Evolutionary conservation across 768 basidiomycete genomes (phyloP).

Genomic region (Tricholoma hemisulphureum): DNA sequence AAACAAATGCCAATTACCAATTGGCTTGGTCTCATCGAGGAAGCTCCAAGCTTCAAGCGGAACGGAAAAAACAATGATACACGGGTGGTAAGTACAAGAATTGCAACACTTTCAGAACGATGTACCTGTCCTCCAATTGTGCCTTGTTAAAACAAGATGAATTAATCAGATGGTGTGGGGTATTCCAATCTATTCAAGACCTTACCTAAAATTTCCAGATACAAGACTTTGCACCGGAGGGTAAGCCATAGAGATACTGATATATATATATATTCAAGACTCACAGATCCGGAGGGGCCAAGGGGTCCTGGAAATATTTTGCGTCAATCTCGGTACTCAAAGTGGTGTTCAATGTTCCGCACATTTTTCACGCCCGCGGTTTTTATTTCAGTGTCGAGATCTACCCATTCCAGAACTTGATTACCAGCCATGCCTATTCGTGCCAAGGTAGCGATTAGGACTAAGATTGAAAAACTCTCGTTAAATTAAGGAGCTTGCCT

Average conservation of each 20-base stretch:
- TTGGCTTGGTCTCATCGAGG: conserved; percentile 39
- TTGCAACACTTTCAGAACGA: neutral
- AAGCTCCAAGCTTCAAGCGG: conserved; percentile 41
- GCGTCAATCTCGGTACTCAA: neutral
- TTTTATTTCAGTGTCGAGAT: conserved; percentile 61
- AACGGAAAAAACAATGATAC: neutral
- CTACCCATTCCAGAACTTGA: conserved; percentile 61
- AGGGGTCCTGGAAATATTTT: conserved; percentile 36
- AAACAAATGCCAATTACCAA: conserved; percentile 28
- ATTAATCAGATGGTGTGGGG: too few species aligned
- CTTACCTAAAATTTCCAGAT: conserved; percentile 39
- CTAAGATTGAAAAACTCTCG: neutral
- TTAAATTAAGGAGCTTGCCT: too few species aligned
- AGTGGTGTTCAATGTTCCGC: conserved; percentile 11
- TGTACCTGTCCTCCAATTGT: conserved; percentile 50
- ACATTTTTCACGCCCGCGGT: conserved; percentile 52
- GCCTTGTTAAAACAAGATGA: conserved; percentile 28
- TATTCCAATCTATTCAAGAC: neutral
- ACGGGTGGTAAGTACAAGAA: too few species aligned
- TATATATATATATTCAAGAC: conserved; percentile 16
- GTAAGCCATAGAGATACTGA: neutral
- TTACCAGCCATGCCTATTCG: conserved; percentile 56
- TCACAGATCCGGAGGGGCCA: conserved; percentile 45
- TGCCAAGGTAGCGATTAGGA: neutral
- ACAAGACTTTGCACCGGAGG: conserved; percentile 32